A percentile compares a stretch with the other conserved stretches of the same genome.
These are phyloP conservation scores for Myrica gale DNA, from an alignment of 306 rosid genomes.

Conservation along the genomic window DNA sequence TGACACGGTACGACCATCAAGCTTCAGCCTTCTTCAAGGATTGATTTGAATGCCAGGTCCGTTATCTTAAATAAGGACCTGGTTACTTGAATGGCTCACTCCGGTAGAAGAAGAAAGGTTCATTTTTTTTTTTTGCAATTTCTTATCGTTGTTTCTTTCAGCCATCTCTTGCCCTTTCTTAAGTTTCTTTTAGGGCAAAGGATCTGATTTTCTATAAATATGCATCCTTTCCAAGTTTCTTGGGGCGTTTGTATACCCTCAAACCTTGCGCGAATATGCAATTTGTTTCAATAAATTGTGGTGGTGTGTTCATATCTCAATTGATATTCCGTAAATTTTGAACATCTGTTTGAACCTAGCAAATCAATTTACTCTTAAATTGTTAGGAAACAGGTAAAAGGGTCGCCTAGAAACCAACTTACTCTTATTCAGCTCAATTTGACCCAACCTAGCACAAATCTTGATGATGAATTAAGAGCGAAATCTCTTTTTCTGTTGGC, in stretches of 20 bases:
- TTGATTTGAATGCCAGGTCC: slow-evolving; percentile 40
- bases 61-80: slow-evolving; percentile 29
- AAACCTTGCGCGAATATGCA: slow-evolving; percentile 17
- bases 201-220: slow-evolving; percentile 16
- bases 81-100: slow-evolving; percentile 35
- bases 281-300: slow-evolving; percentile 8
- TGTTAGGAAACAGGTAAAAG: not conserved
- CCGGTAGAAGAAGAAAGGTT: slow-evolving; percentile 35
- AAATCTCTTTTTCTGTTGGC: too few species aligned
- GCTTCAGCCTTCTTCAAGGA: slow-evolving; percentile 46
- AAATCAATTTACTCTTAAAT: too few species aligned
- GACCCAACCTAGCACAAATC: too few species aligned
- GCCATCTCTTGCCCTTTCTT: slow-evolving; percentile 26
- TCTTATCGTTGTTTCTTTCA: slow-evolving; percentile 43
- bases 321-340: not conserved
- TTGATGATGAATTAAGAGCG: too few species aligned
- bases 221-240: slow-evolving; percentile 9
- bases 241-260: slow-evolving; percentile 28
- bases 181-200: slow-evolving; percentile 26
- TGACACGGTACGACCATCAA: slow-evolving; percentile 71
- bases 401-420: not conserved
- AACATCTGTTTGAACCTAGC: not conserved
- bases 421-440: too few species aligned
- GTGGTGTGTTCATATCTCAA: not conserved
- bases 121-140: slow-evolving; percentile 50